These are phyloP conservation scores for Licmophora abbreviata DNA, from an alignment of 108 stramenopile genomes.

Conservation along the genomic window DNA sequence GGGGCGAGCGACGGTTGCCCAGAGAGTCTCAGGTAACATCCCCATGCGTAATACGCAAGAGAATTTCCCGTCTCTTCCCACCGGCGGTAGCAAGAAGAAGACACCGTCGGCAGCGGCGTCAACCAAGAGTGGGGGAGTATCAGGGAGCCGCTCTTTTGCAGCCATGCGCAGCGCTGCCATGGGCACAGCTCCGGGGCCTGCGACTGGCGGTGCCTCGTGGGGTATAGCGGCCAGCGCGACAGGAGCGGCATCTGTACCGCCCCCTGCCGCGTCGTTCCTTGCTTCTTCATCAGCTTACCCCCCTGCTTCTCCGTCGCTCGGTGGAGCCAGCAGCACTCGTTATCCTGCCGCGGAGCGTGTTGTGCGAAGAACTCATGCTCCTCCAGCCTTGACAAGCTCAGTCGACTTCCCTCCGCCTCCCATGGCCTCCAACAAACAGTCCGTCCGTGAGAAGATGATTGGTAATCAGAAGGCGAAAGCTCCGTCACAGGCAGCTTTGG, in stretches of 20 bases:
- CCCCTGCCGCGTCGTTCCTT: background rate
- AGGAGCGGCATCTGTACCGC: background rate
- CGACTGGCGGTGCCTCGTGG: background rate
- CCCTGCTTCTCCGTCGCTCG: slow-evolving; percentile 14
- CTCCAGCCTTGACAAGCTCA: slow-evolving; percentile 13
- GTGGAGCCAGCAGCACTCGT: background rate
- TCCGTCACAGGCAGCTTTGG: slow-evolving; percentile 13
- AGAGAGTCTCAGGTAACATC: too few relatives aligned
- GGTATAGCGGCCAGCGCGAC: background rate
- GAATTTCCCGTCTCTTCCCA: slow-evolving; percentile 28
- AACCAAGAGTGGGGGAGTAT: background rate
- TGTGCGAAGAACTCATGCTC: background rate
- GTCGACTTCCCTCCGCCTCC: slow-evolving; percentile 48
- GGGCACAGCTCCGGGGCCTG: background rate
- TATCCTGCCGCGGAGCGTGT: too few relatives aligned
- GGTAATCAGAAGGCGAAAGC: slow-evolving; percentile 1
- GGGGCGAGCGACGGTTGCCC: too few relatives aligned
- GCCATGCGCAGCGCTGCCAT: slow-evolving; percentile 4
- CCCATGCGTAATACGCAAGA: too few relatives aligned
- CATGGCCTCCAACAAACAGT: background rate
- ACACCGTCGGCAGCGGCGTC: slow-evolving; percentile 4
- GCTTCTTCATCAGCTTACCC: too few relatives aligned
- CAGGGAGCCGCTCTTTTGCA: background rate
- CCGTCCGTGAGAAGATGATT: background rate
- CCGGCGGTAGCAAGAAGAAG: background rate